Percentiles rank a stretch among this genome's conserved stretches.
These are phyloP conservation scores for Tulasnella sp. DNA, from an alignment of 768 basidiomycete genomes.

Conservation along the genomic window DNA sequence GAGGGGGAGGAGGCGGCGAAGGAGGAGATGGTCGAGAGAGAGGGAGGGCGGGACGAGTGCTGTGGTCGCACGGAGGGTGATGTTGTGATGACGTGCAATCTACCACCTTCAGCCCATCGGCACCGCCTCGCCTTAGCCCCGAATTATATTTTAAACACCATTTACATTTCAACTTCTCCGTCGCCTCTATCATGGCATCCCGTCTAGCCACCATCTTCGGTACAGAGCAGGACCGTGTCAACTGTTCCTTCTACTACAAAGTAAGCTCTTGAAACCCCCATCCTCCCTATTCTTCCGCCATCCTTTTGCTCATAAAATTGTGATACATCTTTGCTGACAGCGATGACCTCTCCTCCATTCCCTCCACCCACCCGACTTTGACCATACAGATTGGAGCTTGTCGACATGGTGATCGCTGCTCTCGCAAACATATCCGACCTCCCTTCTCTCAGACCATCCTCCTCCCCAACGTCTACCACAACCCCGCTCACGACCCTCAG, in stretches of 20 bases:
- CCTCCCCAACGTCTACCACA: conserved; percentile 95
- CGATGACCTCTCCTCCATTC: conserved; percentile 8
- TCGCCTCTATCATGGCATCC: conserved; percentile 14
- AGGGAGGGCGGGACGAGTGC: neutral
- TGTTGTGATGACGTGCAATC: too few relatives aligned
- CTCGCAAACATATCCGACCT: conserved; percentile 94
- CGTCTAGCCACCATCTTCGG: conserved; percentile 87
- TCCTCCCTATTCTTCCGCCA: neutral
- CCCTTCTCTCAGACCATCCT: conserved; percentile 96
- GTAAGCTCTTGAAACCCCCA: conserved; percentile 31
- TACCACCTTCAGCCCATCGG: too few relatives aligned
- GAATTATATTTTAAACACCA: too few relatives aligned
- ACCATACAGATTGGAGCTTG: conserved; percentile 95
- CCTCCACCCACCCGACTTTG: conserved; percentile 14
- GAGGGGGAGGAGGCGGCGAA: conserved; percentile 11
- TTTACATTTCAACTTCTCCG: neutral
- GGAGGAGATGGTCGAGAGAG: neutral
- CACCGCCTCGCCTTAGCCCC: too few relatives aligned
- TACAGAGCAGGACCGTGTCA: conserved; percentile 90
- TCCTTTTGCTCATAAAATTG: neutral
- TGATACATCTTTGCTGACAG: neutral
- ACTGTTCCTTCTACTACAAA: conserved; percentile 99
- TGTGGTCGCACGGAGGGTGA: neutral
- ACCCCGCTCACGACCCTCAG: conserved; percentile 86
- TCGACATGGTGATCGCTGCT: conserved; percentile 95